Base-by-base conservation (phyloP, 2,329 filamentous ascomycete species). In the Scedosporium dehoogii region DNA sequence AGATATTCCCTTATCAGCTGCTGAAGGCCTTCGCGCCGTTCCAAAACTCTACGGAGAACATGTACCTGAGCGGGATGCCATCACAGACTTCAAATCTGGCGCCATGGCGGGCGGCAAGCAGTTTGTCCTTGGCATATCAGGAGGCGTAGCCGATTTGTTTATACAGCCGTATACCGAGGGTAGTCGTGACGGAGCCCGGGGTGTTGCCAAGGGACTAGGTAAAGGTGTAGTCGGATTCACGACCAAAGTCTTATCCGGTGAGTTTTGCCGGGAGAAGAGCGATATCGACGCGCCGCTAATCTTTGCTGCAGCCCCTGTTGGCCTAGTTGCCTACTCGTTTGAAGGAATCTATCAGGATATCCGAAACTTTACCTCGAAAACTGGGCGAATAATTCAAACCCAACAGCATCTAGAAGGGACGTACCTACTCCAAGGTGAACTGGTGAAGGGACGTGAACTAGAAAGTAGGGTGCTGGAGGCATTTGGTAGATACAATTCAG, bases 11-110 rank as follows among this genome's bases (percentile, higher is more conserved):
- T 71, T 82, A 42, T 80, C 79, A 0, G 65, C 81, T 1, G 75
- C 80, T 0, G 79, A 82, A 64, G 81, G 81, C 4, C 78, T 83
- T 62, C 80, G 82, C 64, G 80, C 79, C 27, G 77, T 79, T 14
- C 81, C 81, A 3, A 77, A 76, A 27, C 71, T 83, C 1, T 83
- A 83, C 65, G 79, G 79, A 25, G 79, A 64, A 0, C 53, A 64
- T 21, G 64, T 66, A 1, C 33, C 61, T 7, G 59, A 65, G 79
- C 65, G 73, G 72, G 74, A 6, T 69, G 73, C 58, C 3, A 76
- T 82, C 58, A 77, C 73, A 3, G 80, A 78, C 6, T 74, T 80
- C 63, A 74, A 76, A 57, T 77, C 75, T 4, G 80, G 79, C 3
- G 66, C 70, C 7, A 70, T 73, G 23, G 77, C 75, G 10, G 76